A percentile compares a stretch with the other conserved stretches of the same genome.
phyloP scores from a whole-genome alignment of 2,329 filamentous ascomycete species.

The Pseudogymnoascus pannorum region DNA sequence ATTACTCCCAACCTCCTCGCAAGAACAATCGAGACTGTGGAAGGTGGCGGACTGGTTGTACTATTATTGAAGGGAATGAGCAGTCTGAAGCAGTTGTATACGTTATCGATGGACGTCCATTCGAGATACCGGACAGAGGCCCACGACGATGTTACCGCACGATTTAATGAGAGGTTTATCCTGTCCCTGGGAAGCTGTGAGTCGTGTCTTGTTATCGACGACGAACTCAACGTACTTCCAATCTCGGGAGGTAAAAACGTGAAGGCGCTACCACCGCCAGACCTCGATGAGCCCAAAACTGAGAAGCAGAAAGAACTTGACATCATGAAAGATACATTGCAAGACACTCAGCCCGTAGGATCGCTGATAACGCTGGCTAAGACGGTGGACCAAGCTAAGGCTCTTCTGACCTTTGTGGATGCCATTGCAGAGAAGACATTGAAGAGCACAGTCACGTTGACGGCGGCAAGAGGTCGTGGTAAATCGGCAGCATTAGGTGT shows the following conservation, averaged over 20 bases:
- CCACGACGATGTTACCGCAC: constrained; percentile 85
- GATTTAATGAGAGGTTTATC: constrained; percentile 97
- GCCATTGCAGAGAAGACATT: constrained; percentile 94
- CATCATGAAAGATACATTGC: constrained; percentile 77
- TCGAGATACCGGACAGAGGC: constrained; percentile 94
- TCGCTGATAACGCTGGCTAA: constrained; percentile 76
- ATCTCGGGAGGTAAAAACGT: constrained; percentile 94
- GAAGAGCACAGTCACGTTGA: constrained; percentile 86
- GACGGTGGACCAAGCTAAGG: constrained; percentile 93
- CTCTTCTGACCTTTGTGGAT: constrained; percentile 92
- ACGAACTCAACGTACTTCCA: constrained; percentile 93
- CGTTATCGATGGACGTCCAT: constrained; percentile 95
- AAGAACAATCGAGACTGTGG: constrained; percentile 92
- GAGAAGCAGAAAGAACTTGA: constrained; percentile 70
- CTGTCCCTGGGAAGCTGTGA: constrained; percentile 92
- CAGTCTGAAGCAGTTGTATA: constrained; percentile 95
- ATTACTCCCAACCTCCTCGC: constrained; percentile 95
- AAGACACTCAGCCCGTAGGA: constrained; percentile 79
- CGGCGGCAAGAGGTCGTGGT: constrained; percentile 86
- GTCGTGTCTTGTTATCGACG: constrained; percentile 90
- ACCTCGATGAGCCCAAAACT: constrained; percentile 65
- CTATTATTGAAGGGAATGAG: constrained; percentile 92
- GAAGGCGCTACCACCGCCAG: constrained; percentile 68
- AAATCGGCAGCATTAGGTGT: constrained; percentile 96
- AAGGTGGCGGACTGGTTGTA: constrained; percentile 87